Percentiles rank a stretch among this genome's conserved stretches.
Conservation (phyloP, 805 yeast species). For the Wickerhamomyces pijperi region DNA sequence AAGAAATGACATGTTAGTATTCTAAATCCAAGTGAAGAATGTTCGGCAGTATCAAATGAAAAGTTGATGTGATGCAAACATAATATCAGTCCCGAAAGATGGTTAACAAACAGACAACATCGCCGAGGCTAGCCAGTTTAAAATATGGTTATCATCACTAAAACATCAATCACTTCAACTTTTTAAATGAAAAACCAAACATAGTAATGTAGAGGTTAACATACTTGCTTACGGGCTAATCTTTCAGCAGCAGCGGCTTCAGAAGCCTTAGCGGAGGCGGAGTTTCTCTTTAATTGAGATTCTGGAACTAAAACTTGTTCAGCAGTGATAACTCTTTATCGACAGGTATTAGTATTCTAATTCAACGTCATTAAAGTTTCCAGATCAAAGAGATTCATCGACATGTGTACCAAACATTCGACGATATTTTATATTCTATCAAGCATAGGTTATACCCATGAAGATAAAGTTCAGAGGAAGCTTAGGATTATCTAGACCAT, state of each 20-base stretch:
- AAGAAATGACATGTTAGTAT: slow-evolving; percentile 1
- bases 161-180: slow-evolving; percentile 2
- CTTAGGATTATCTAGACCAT: slow-evolving; percentile 12
- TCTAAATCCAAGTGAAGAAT: neutral
- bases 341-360: slow-evolving; percentile 1
- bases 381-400: slow-evolving; percentile 11
- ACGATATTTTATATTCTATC: slow-evolving; percentile 14
- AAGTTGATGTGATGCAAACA: neutral
- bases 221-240: slow-evolving; percentile 70
- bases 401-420: slow-evolving; percentile 22
- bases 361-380: neutral
- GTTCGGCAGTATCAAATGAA: too few relatives aligned
- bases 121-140: slow-evolving; percentile 54
- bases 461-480: slow-evolving; percentile 19
- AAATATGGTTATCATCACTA: slow-evolving; percentile 41
- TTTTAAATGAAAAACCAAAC: neutral
- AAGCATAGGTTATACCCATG: neutral
- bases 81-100: slow-evolving; percentile 64
- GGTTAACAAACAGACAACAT: slow-evolving; percentile 66
- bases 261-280: slow-evolving; percentile 67
- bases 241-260: slow-evolving; percentile 74
- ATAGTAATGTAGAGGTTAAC: slow-evolving; percentile 24
- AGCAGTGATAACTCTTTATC: slow-evolving; percentile 21
- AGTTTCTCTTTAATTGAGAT: slow-evolving; percentile 73
- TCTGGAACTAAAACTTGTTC: slow-evolving; percentile 54